A percentile compares a stretch with the other conserved stretches of the same genome.
These are phyloP conservation scores for Neofusicoccum ribis DNA, from an alignment of 2,329 filamentous ascomycete genomes.

Conservation along the genomic window DNA sequence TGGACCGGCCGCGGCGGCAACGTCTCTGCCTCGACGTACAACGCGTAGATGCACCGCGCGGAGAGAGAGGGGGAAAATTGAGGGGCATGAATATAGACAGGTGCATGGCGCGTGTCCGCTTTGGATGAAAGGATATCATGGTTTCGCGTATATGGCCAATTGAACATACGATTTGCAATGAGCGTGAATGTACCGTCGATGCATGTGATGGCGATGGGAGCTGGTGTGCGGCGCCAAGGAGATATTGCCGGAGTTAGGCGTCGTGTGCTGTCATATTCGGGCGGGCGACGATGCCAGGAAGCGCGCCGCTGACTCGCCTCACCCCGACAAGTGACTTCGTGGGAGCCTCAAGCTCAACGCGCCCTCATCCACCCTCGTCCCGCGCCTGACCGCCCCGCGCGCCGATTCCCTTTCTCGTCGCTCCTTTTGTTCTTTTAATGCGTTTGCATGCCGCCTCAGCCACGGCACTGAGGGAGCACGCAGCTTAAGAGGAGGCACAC, in stretches of 20 bases:
- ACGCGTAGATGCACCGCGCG: conserved; percentile 66
- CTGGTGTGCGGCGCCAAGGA: not conserved
- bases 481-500: conserved; percentile 20
- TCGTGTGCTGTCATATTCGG: conserved; percentile 10
- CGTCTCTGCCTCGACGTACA: conserved; percentile 95
- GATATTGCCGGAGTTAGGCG: conserved; percentile 10
- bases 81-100: conserved; percentile 13
- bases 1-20: conserved; percentile 98
- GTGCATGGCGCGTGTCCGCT: conserved; percentile 18
- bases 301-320: conserved; percentile 18
- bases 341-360: conserved; percentile 20
- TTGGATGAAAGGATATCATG: not conserved
- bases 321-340: conserved; percentile 19
- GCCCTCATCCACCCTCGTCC: conserved; percentile 24
- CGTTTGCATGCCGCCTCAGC: conserved; percentile 34
- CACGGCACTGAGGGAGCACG: conserved; percentile 19
- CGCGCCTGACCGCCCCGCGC: conserved; percentile 26
- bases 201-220: not conserved
- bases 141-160: conserved; percentile 19
- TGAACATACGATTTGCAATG: conserved; percentile 19
- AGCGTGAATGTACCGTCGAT: not conserved
- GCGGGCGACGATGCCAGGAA: not conserved
- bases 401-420: conserved; percentile 35
- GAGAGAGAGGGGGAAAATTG: conserved; percentile 5
- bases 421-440: conserved; percentile 40